Conservation (phyloP, 768 basidiomycete species). For the Termitomyces sp. region DNA sequence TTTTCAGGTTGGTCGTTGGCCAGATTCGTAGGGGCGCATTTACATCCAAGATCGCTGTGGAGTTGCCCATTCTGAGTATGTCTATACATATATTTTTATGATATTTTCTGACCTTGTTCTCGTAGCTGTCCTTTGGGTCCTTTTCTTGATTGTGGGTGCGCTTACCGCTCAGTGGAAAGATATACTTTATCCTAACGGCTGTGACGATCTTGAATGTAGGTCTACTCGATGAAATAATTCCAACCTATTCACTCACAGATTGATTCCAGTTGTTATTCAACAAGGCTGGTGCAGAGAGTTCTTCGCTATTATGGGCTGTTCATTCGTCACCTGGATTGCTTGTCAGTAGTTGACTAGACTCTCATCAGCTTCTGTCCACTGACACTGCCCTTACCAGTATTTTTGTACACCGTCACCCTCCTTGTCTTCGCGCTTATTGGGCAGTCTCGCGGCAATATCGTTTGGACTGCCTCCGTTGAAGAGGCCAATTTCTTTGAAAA, state of each 20-base stretch:
- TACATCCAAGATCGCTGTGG: slow-evolving; percentile 13
- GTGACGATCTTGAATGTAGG: background rate
- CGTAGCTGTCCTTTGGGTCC: slow-evolving; percentile 11
- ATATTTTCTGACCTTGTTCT: background rate
- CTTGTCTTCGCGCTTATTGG: slow-evolving; percentile 4
- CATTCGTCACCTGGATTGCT: slow-evolving; percentile 12
- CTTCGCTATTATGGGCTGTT: slow-evolving; percentile 10
- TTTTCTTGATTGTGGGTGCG: slow-evolving; percentile 11
- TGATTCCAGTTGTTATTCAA: background rate
- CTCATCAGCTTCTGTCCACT: background rate
- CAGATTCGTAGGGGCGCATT: slow-evolving; percentile 9
- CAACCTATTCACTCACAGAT: background rate
- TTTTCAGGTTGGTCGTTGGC: slow-evolving; percentile 11
- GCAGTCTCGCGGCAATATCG: slow-evolving; percentile 11
- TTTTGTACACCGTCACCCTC: slow-evolving; percentile 12
- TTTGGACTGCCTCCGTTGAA: slow-evolving; percentile 8
- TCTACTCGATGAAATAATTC: background rate
- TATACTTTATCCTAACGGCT: slow-evolving; percentile 10
- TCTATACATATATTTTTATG: background rate
- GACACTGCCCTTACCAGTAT: slow-evolving; percentile 4
- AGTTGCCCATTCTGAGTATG: slow-evolving; percentile 12
- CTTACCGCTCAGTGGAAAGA: slow-evolving; percentile 6
- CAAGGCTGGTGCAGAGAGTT: slow-evolving; percentile 13
- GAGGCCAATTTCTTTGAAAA: slow-evolving; percentile 8
- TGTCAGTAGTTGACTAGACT: slow-evolving; percentile 4